A percentile compares a stretch with the other conserved stretches of the same genome.
Conservation (phyloP, 2,329 filamentous ascomycete species). For the Didymella pinodella region DNA sequence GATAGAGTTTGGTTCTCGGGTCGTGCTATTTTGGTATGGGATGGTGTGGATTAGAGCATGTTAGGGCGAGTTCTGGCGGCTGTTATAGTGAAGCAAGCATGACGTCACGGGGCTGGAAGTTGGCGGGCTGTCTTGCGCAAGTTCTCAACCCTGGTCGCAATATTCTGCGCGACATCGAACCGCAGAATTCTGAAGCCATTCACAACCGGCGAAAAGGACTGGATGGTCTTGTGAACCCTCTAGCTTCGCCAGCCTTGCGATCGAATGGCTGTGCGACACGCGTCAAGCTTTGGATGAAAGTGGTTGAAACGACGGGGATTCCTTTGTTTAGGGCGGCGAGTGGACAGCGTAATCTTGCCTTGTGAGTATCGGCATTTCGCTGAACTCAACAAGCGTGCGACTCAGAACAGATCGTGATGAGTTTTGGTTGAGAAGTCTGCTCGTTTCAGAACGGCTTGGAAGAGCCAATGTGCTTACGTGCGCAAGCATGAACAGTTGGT, state of each 20-base stretch:
- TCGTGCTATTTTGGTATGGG: constrained; percentile 13
- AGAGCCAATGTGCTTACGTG: neutral
- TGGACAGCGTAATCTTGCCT: neutral
- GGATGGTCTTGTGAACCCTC: constrained; percentile 7
- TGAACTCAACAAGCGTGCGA: neutral
- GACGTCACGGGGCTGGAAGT: constrained; percentile 20
- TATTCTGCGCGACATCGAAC: constrained; percentile 1
- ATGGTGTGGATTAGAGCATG: constrained; percentile 9
- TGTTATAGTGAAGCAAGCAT: constrained; percentile 11
- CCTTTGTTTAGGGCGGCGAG: neutral
- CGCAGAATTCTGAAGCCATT: constrained; percentile 6
- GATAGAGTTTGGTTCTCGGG: constrained; percentile 9
- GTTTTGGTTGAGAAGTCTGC: too few species aligned
- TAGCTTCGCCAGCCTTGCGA: neutral
- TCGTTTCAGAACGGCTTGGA: neutral
- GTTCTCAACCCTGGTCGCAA: neutral
- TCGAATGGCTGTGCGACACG: neutral
- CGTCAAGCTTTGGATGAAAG: constrained; percentile 1
- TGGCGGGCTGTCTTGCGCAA: constrained; percentile 3
- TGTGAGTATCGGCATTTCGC: neutral
- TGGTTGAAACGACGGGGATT: neutral
- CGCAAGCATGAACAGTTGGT: constrained; percentile 2
- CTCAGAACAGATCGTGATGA: neutral
- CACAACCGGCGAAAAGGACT: neutral
- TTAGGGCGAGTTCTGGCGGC: constrained; percentile 5